Evolutionary conservation across 495 filamentous ascomycete species (phyloP), one percentile per base, ranked within the genome.

Genomic region (Cetradonia linearis): DNA sequence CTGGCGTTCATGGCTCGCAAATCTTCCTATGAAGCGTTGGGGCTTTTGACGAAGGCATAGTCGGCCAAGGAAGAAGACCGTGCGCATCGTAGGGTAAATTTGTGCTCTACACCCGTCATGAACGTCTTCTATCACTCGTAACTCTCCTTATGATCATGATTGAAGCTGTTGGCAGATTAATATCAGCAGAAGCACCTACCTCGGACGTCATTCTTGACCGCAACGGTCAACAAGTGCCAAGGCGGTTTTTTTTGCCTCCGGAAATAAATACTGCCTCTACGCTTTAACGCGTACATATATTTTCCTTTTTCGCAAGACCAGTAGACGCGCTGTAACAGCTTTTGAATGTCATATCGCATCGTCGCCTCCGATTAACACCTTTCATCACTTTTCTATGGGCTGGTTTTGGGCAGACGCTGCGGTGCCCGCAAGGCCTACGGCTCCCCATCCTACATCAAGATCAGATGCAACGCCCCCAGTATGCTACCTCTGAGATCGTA

Each of bases 391-490:
- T 23, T 34, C 1, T 5, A 96, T 98, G 93, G 93, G 93, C 63
- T 98, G 94, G 94, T 98, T 98, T 66, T 98, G 93, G 93, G 87
- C 91, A 73, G 91, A 98, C 64, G 69, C 81, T 50, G 70, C 69
- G 62, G 71, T 70, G 58, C 75, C 71, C 33, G 56, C 69, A 50
- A 65, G 67, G 49, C 69, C 80, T 25, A 62, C 72, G 62, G 72
- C 76, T 48, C 73, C 78, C 36, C 78, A 73, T 65, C 71, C 70
- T 56, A 66, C 69, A 30, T 66, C 74, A 49, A 65, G 66, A 55
- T 67, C 74, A 18, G 70, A 73, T 65, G 69, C 70, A 48, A 70
- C 74, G 50, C 85, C 83, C 70, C 89, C 91, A 34, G 91, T 95
- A 82, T 73, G 86, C 78, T 63, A 6, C n/a, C 47, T 46, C 49